Evolutionary conservation across 129 eudicot genomes (phyloP), one percentile per base, ranked within the genome.

Genomic region (Cynara cardunculus): DNA sequence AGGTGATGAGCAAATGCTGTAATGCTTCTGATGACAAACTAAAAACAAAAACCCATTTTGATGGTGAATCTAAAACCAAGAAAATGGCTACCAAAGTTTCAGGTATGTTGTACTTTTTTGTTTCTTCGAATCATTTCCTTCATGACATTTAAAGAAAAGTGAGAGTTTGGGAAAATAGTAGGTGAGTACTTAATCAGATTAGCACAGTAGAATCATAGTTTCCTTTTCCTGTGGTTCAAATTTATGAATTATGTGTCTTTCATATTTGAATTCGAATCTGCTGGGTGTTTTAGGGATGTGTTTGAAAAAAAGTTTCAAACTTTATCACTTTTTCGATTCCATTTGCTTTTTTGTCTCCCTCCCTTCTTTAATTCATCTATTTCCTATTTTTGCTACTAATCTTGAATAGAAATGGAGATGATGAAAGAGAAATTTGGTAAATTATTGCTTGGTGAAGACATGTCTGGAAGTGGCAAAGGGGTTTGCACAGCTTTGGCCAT

Each of bases 391-490:
- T 53, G 22, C 3, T 22, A 27, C 62, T 78, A 53, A 86, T 76
- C 14, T 56, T 86, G 79, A 62, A 66, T 80, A 93, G 98, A 91
- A 75, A 88, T 87, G 87, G 98, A 89, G 75, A 81, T 88, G 97
- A 91, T 93, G 98, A 93, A 91, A 86, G 98, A 93, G 71, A 87
- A 93, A 75, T 94, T 91, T 78, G 88, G 91, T 11, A 94, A 94
- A 82, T 78, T 94, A 82, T 67, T 94, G 75, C 95, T 94, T 14
- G 98, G 98, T 53, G 98, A 94, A 80, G 98, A 94, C 64, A 94
- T 94, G 98, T 94, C 98, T 72, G 98, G 98, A 74, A 87, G 97
- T 87, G 98, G 98, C 71, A 91, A 90, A 88, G 98, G 98, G 74
- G 98, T 94, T 73, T 94, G 93, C 83, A 75, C 97, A 11, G 97